Base-by-base conservation (phyloP, 2,329 filamentous ascomycete genomes). In the Aspergillus japonicus region DNA sequence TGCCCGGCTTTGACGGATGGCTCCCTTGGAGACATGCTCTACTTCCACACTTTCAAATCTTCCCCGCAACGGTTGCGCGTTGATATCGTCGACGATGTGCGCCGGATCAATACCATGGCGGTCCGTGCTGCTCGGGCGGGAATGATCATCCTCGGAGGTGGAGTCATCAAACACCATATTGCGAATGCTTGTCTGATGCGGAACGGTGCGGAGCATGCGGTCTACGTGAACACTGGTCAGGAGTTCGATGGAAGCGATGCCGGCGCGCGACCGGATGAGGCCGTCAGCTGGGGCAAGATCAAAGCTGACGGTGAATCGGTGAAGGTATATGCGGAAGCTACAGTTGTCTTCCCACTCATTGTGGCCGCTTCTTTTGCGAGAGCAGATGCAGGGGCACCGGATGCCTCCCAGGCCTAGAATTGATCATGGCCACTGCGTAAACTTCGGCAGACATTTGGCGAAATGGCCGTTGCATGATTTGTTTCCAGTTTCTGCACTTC, bases 251-350 rank as follows among this genome's bases (percentile, higher is more conserved):
- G 95, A 2, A 97, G 92, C 69, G 95, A 99, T 78, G 94, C 95
- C 0, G 95, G 95, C 1, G 95, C 95, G 3, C 83, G 95, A 57
- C 95, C 95, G 4, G 95, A 99, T 70, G 95, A 99, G 79, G 95
- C 95, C 5, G 91, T 99, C 16, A 97, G 93, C 63, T 99, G 95
- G 95, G 95, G 95, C 3, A 99, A 99, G 82, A 97, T 99, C 77
- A 97, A 96, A 77, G 82, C 88, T 47, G 90, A 89, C 55, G 95
- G 89, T 1, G 89, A 95, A 64, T 90, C 88, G 68, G 93, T 98
- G 58, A 99, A 98, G 87, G 91, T 92, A 74, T 88, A 87, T 68
- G 86, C 85, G 16, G 87, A 89, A 73, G 87, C 87, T 2, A 89
- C 87, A 0, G 78, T 89, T 16, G 87, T 83, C 16, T 89, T 89